Evolutionary conservation across 2,329 filamentous ascomycete genomes (phyloP), one percentile per base, ranked within the genome.

Genomic region (Eutypella sp.): DNA sequence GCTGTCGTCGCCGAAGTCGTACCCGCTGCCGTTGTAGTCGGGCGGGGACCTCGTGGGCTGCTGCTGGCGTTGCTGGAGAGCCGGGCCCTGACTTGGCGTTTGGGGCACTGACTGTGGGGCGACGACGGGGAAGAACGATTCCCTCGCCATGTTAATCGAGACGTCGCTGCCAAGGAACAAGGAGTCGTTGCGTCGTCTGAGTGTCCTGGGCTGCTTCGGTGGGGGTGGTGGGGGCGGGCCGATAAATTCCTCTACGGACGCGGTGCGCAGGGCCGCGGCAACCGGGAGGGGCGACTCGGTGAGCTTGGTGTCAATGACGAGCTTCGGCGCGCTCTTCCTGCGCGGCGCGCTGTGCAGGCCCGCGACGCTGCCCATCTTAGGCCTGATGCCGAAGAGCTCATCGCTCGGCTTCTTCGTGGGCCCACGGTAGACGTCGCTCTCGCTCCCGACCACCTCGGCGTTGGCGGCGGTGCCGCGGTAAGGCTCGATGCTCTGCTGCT

Each of bases 101-200:
- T n/a, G 7, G 7, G 25, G 13, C 25, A 29, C 25, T 29, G 25
- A 13, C 13, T 13, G 7, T 29, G 6, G 29, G 16, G n/a, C n/a
- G n/a, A n/a, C n/a, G n/a, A 6, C 31, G 33, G 48, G 41, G 42
- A 54, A 59, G 49, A 60, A 59, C 2, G 52, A 53, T 9, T 49
- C 34, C 4, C 25, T 34, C 5, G 34, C 46, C 2, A 49, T 25
- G 11, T 16, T 40, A 1, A 42, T 34, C 2, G 40, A 22, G 15
- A 20, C 16, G 7, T 23, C 25, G 9, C 29, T 24, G 2, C 36
- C 45, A 1, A 57, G 40, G 38, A 54, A 56, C 20, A 58, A 34
- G 2, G 56, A 54, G 31, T 55, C 53, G 15, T 31, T 37, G 4
- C 46, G 42, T 18, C 10, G n/a, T 2, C 36, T 13, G 10, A 15